phyloP scores from a whole-genome alignment of 2,329 filamentous ascomycete species.

The Calonectria honghensis region DNA sequence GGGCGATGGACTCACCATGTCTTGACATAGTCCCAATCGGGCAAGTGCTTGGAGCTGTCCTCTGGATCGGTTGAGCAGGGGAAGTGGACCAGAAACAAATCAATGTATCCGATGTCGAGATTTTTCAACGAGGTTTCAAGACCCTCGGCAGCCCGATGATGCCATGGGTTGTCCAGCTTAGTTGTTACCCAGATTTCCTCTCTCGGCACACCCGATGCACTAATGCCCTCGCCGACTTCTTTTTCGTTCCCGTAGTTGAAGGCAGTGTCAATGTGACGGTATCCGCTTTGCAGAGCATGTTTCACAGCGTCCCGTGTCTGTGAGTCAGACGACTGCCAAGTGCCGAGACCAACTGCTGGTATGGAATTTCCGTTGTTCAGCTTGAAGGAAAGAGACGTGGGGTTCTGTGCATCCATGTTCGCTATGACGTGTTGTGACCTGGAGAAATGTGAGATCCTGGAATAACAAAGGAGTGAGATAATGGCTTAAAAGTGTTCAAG shows the following conservation, averaged over 20 bases:
- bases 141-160: slow-evolving; percentile 77
- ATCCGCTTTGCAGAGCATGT: slow-evolving; percentile 72
- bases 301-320: slow-evolving; percentile 70
- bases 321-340: slow-evolving; percentile 70
- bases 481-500: background rate
- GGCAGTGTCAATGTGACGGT: slow-evolving; percentile 77
- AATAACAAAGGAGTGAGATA: background rate
- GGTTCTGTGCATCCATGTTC: slow-evolving; percentile 32
- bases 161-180: slow-evolving; percentile 80
- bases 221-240: slow-evolving; percentile 71
- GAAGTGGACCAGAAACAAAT: slow-evolving; percentile 68
- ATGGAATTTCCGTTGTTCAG: slow-evolving; percentile 39
- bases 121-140: slow-evolving; percentile 70
- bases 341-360: slow-evolving; percentile 41
- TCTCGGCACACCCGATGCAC: slow-evolving; percentile 66
- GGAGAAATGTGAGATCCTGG: background rate
- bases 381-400: slow-evolving; percentile 30
- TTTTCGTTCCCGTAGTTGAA: slow-evolving; percentile 79
- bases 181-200: slow-evolving; percentile 77
- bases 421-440: background rate
- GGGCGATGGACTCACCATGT: slow-evolving; percentile 31
- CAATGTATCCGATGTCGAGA: slow-evolving; percentile 72
- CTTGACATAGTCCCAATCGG: slow-evolving; percentile 42
- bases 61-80: slow-evolving; percentile 42
- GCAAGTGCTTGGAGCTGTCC: slow-evolving; percentile 49